These are phyloP conservation scores for Aspergillus sp. DNA, from an alignment of 2,329 filamentous ascomycete species.

Conservation along the genomic window DNA sequence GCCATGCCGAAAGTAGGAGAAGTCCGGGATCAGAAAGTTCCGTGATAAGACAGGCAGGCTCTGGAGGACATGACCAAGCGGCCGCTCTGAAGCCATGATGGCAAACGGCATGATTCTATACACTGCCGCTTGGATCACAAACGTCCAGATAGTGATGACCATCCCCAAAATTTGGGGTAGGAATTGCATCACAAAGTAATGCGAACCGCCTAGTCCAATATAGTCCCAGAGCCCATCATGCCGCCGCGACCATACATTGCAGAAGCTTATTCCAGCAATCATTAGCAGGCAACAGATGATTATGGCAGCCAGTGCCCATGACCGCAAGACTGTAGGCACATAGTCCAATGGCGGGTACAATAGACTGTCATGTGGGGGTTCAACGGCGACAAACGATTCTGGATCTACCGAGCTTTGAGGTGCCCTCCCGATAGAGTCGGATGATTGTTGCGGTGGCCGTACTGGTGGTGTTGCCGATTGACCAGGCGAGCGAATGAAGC, in stretches of 20 bases:
- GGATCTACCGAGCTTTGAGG: constrained; percentile 29
- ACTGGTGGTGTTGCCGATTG: constrained; percentile 37
- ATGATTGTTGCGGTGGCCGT: constrained; percentile 29
- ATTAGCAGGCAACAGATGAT: constrained; percentile 67
- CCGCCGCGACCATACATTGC: constrained; percentile 66
- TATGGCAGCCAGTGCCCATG: constrained; percentile 63
- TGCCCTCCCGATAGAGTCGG: constrained; percentile 12
- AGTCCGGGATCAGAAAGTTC: constrained; percentile 68
- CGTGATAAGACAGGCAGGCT: constrained; percentile 61
- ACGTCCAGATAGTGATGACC: constrained; percentile 72
- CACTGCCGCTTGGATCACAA: constrained; percentile 73
- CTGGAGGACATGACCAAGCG: constrained; percentile 64
- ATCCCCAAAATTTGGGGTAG: constrained; percentile 76
- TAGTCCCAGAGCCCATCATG: constrained; percentile 70
- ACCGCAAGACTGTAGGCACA: constrained; percentile 70
- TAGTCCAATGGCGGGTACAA: constrained; percentile 63
- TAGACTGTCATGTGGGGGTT: constrained; percentile 46
- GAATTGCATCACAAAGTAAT: constrained; percentile 85
- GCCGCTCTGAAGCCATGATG: constrained; percentile 68
- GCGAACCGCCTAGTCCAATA: constrained; percentile 65
- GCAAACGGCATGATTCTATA: constrained; percentile 76
- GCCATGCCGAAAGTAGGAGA: constrained; percentile 68
- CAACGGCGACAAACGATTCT: constrained; percentile 53
- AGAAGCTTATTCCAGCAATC: constrained; percentile 71
- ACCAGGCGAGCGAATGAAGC: constrained; percentile 39